These are phyloP conservation scores for Ceratobasidium sp. DNA, from an alignment of 1,284 basidiomycete genomes.

Conservation along the genomic window DNA sequence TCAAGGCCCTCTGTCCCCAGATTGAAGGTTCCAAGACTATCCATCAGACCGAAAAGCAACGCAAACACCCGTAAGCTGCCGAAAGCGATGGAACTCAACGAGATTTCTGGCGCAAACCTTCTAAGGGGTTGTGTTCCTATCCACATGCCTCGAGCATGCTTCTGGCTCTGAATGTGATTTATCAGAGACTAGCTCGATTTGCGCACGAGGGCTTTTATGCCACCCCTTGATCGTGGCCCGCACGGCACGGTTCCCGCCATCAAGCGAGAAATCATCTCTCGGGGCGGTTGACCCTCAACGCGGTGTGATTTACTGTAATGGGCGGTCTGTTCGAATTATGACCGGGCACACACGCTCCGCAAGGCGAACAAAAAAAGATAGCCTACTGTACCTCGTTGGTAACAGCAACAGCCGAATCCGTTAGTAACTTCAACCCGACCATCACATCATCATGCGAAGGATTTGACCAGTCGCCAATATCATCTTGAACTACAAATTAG, in stretches of 20 bases:
- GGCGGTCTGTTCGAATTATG: conserved; percentile 1
- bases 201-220: conserved; percentile 31
- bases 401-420: too few relatives aligned
- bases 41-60: conserved; percentile 24
- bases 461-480: too few relatives aligned
- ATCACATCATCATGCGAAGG: too few relatives aligned
- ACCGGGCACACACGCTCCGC: conserved; percentile 24
- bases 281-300: conserved; percentile 14
- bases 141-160: conserved; percentile 32
- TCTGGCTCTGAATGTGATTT: conserved; percentile 29
- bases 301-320: neutral
- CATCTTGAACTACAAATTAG: neutral
- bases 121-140: conserved; percentile 30
- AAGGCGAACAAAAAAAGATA: neutral
- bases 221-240: conserved; percentile 21
- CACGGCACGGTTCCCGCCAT: conserved; percentile 15
- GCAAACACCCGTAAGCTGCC: conserved; percentile 30
- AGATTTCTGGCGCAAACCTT: conserved; percentile 30
- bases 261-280: conserved; percentile 30
- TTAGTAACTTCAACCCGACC: too few relatives aligned
- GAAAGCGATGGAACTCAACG: conserved; percentile 20
- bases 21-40: neutral
- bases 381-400: neutral
- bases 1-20: conserved; percentile 21
- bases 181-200: conserved; percentile 35